These are phyloP conservation scores for Blastomyces emzantsi DNA, from an alignment of 2,329 filamentous ascomycete species.

Conservation along the genomic window DNA sequence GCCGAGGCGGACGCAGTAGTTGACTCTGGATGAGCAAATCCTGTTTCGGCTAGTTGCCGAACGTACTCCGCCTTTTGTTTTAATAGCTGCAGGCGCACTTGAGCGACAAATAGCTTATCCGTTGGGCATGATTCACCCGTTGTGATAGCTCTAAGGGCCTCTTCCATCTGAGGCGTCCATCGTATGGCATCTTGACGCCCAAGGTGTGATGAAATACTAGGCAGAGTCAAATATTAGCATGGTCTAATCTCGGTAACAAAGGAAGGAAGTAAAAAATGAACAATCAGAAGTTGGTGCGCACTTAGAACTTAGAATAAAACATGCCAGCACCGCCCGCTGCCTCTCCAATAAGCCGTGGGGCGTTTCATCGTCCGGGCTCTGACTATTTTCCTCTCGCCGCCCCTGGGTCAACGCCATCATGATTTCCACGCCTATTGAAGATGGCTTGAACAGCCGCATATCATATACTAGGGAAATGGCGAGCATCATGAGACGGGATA, in stretches of 20 bases:
- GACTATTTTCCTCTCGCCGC: constrained; percentile 14
- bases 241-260: background rate
- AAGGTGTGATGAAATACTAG: constrained; percentile 30
- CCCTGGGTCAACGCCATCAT: constrained; percentile 27
- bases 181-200: constrained; percentile 28
- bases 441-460: constrained; percentile 28
- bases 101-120: constrained; percentile 27
- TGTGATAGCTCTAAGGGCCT: constrained; percentile 25
- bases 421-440: constrained; percentile 23
- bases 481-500: constrained; percentile 32
- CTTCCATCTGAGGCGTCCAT: constrained; percentile 36
- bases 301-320: constrained; percentile 27
- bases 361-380: constrained; percentile 11
- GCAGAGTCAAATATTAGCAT: constrained; percentile 12
- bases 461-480: constrained; percentile 33
- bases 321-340: constrained; percentile 25
- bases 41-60: constrained; percentile 24
- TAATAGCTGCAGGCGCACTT: constrained; percentile 32
- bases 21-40: background rate
- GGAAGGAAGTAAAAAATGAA: background rate
- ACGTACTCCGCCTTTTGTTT: constrained; percentile 25
- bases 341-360: constrained; percentile 19
- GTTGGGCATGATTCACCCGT: constrained; percentile 20
- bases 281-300: constrained; percentile 12
- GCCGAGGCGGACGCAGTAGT: background rate